These are phyloP conservation scores for Colletotrichum siamense DNA, from an alignment of 2,329 filamentous ascomycete species.

Conservation along the genomic window DNA sequence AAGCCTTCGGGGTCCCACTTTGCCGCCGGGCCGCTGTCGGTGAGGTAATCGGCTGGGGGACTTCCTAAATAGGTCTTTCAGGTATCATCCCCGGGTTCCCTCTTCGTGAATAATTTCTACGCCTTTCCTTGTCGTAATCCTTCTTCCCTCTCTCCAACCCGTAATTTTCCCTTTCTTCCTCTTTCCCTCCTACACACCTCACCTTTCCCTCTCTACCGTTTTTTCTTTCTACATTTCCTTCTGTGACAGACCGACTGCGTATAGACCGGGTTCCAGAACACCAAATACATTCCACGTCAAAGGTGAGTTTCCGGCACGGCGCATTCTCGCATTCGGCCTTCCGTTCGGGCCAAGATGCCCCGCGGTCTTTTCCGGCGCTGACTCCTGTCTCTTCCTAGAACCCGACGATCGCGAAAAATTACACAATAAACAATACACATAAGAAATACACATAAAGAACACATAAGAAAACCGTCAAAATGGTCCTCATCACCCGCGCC, in stretches of 20 bases:
- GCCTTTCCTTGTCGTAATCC: not conserved
- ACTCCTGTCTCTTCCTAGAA: not conserved
- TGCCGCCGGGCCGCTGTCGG: conserved; percentile 21
- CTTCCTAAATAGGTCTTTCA: conserved; percentile 22
- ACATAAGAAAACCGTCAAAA: conserved; percentile 13
- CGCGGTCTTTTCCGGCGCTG: not conserved
- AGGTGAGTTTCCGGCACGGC: not conserved
- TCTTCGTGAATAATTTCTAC: not conserved
- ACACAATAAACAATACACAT: not conserved
- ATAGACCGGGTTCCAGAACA: not conserved
- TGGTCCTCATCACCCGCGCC: conserved; percentile 43
- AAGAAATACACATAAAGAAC: not conserved
- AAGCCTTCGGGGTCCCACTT: conserved; percentile 3
- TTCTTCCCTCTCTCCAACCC: not conserved
- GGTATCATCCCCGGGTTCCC: conserved; percentile 22
- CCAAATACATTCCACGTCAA: not conserved
- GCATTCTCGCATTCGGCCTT: not conserved
- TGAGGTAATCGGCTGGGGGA: conserved; percentile 19
- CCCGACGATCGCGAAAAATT: not conserved
- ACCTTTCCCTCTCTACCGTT: not conserved
- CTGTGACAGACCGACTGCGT: not conserved
- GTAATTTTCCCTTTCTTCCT: not conserved
- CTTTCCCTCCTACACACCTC: not conserved
- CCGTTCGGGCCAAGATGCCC: conserved; percentile 6
- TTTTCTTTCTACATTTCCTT: not conserved